Percentiles rank a stretch among this genome's conserved stretches.
Conservation (phyloP, 83 land plant species). For the Diphasiastrum complanatum region DNA sequence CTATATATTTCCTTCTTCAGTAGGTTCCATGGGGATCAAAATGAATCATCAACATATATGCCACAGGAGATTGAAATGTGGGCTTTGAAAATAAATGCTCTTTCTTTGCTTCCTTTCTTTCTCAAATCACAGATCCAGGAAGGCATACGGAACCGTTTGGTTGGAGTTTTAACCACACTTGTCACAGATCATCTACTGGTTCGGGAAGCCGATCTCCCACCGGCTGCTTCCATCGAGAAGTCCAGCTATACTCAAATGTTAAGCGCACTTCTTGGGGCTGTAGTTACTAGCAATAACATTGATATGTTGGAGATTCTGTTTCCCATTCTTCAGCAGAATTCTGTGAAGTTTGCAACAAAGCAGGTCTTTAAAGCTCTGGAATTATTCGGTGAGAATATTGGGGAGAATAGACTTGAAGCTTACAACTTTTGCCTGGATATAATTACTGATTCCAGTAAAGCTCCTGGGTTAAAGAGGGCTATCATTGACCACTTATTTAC, state of each 20-base stretch:
- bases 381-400: conserved; percentile 21
- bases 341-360: conserved; percentile 21
- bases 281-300: conserved; percentile 21
- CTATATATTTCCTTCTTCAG: conserved; percentile 23
- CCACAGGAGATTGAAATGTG: conserved; percentile 17
- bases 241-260: conserved; percentile 31
- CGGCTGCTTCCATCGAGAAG: conserved; percentile 36
- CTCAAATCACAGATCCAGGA: conserved; percentile 11
- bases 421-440: conserved; percentile 27
- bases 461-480: conserved; percentile 28
- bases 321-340: conserved; percentile 40
- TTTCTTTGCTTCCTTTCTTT: conserved; percentile 32
- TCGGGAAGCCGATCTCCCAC: conserved; percentile 35
- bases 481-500: conserved; percentile 29
- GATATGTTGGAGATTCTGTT: conserved; percentile 42
- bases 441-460: conserved; percentile 26
- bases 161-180: conserved; percentile 18
- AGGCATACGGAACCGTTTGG: conserved; percentile 8
- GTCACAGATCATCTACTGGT: conserved; percentile 41
- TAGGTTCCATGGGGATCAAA: background rate
- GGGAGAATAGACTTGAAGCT: conserved; percentile 25
- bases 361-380: conserved; percentile 21
- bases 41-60: conserved; percentile 10
- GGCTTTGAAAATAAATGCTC: conserved; percentile 29
- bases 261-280: conserved; percentile 23